These are phyloP conservation scores for Colletotrichum musae DNA, from an alignment of 2,329 filamentous ascomycete species.

Conservation along the genomic window DNA sequence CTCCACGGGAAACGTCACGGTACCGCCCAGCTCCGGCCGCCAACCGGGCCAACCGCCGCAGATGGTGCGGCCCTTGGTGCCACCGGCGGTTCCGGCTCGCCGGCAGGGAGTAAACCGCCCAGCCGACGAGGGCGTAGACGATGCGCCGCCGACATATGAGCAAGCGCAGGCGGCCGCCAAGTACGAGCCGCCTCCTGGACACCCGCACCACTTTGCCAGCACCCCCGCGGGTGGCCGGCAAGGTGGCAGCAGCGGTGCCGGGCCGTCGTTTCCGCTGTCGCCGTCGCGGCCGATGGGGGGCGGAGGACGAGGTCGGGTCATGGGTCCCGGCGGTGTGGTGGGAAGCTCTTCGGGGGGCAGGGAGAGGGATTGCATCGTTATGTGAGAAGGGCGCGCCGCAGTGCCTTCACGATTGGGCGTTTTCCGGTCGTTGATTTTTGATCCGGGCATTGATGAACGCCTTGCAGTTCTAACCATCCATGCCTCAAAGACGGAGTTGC, in stretches of 20 bases:
- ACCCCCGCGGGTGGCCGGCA: constrained; percentile 47
- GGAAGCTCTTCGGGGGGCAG: constrained; percentile 40
- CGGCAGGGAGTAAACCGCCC: constrained; percentile 54
- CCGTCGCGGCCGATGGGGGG: constrained; percentile 33
- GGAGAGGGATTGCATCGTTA: constrained; percentile 61
- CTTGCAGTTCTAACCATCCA: neutral
- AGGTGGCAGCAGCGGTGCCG: constrained; percentile 18
- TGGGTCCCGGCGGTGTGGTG: constrained; percentile 34
- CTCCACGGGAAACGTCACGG: constrained; percentile 30
- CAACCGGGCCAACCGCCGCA: constrained; percentile 44
- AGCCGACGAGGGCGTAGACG: constrained; percentile 59
- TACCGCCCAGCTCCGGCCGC: constrained; percentile 27
- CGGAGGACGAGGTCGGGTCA: constrained; percentile 29
- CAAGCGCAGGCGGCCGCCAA: constrained; percentile 67
- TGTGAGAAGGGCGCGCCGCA: constrained; percentile 52
- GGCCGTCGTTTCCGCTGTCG: constrained; percentile 31
- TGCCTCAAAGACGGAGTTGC: neutral
- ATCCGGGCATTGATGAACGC: constrained; percentile 4
- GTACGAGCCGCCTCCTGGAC: constrained; percentile 67
- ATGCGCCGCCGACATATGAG: constrained; percentile 71
- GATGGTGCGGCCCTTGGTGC: constrained; percentile 63
- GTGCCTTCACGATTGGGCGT: constrained; percentile 23
- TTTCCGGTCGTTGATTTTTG: constrained; percentile 2
- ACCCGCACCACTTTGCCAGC: constrained; percentile 64
- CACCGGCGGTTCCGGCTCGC: constrained; percentile 56